These are phyloP conservation scores for Arthrinium phaeospermum DNA, from an alignment of 2,329 filamentous ascomycete genomes.

Conservation along the genomic window DNA sequence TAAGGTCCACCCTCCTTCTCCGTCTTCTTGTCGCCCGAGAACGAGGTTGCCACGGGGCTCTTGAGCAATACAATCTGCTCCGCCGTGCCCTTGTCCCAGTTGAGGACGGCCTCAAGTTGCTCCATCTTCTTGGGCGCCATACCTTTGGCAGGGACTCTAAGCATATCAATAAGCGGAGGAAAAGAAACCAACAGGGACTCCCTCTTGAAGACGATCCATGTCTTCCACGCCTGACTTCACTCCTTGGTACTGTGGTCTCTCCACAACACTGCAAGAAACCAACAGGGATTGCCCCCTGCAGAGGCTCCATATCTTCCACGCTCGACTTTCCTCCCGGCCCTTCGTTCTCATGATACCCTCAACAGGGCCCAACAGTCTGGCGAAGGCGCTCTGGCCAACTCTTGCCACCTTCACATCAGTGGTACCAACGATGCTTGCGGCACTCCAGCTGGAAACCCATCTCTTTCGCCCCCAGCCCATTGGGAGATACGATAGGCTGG, in stretches of 20 bases:
- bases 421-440: slow-evolving; percentile 83
- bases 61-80: no score
- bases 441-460: slow-evolving; percentile 38
- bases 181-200: neutral
- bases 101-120: no score
- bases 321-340: slow-evolving; percentile 62
- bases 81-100: no score
- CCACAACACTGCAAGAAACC: no score
- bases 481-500: no score
- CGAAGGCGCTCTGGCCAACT: slow-evolving; percentile 91
- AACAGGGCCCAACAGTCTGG: slow-evolving; percentile 88
- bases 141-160: slow-evolving; percentile 53
- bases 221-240: no score
- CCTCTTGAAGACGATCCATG: neutral
- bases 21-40: no score
- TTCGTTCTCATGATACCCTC: slow-evolving; percentile 92
- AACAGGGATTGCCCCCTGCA: slow-evolving; percentile 45
- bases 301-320: slow-evolving; percentile 71
- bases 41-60: no score
- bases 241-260: no score
- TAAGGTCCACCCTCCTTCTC: no score
- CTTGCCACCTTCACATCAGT: slow-evolving; percentile 88
- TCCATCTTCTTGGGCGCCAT: no score
- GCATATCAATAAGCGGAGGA: slow-evolving; percentile 55
- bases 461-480: no score